phyloP scores from a whole-genome alignment of 768 basidiomycete genomes.

The Leucocoprinus leucothites region DNA sequence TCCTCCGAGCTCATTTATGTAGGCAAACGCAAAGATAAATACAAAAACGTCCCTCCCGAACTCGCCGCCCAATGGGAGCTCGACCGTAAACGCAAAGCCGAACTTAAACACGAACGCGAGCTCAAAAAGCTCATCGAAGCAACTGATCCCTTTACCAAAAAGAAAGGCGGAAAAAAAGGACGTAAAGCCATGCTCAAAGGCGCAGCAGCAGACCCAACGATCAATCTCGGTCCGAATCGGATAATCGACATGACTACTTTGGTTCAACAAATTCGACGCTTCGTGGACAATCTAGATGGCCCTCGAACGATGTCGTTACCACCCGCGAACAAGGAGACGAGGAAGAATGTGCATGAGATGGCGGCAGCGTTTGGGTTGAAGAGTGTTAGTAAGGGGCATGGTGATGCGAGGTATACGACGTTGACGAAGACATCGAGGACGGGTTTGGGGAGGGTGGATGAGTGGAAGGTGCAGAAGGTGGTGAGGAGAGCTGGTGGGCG shows the following conservation, averaged over 20 bases:
- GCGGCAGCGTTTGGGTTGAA: constrained; percentile 77
- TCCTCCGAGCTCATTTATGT: neutral
- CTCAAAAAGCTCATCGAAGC: constrained; percentile 52
- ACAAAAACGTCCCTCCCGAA: constrained; percentile 49
- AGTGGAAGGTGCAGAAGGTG: constrained; percentile 53
- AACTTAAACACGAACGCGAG: constrained; percentile 60
- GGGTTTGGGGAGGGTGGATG: constrained; percentile 48
- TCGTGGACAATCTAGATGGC: constrained; percentile 55
- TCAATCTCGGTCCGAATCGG: constrained; percentile 42
- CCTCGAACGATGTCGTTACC: constrained; percentile 63
- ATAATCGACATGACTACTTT: constrained; percentile 67
- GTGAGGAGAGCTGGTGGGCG: constrained; percentile 34
- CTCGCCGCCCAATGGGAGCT: constrained; percentile 72
- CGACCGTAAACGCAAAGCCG: constrained; percentile 83
- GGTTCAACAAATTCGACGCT: constrained; percentile 65
- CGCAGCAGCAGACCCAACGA: constrained; percentile 36
- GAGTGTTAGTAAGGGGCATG: constrained; percentile 73
- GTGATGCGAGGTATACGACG: constrained; percentile 69
- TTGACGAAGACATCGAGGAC: constrained; percentile 65
- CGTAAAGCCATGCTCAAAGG: constrained; percentile 65
- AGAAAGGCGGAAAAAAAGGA: constrained; percentile 68
- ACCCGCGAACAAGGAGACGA: constrained; percentile 68
- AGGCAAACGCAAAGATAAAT: constrained; percentile 51
- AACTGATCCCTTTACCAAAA: constrained; percentile 58
- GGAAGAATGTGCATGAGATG: constrained; percentile 77